These are phyloP conservation scores for Paramecium octaurelia DNA, from an alignment of 73 alveolate species.

Conservation along the genomic window DNA sequence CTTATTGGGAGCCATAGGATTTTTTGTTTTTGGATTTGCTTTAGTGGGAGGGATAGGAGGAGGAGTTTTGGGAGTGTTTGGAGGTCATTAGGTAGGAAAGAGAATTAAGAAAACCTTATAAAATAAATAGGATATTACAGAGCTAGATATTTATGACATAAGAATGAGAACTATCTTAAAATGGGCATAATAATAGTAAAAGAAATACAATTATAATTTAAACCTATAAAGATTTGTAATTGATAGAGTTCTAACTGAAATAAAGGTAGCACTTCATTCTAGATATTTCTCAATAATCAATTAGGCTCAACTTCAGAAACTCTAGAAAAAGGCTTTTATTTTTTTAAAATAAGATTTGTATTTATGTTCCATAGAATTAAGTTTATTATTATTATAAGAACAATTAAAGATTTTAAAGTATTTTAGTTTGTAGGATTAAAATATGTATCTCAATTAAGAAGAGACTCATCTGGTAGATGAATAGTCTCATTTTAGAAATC, in stretches of 20 bases:
- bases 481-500: background rate
- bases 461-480: background rate
- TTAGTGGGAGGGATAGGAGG: conserved; percentile 6
- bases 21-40: conserved; percentile 3
- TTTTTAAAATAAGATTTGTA: background rate
- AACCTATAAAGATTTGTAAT: background rate
- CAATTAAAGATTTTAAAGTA: background rate
- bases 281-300: background rate
- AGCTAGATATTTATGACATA: background rate
- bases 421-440: background rate
- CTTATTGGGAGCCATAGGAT: conserved; percentile 2
- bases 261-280: background rate
- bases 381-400: background rate
- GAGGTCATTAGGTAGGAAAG: conserved; percentile 18
- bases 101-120: background rate
- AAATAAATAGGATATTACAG: background rate
- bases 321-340: background rate
- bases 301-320: background rate
- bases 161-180: background rate
- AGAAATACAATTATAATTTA: conserved; percentile 4
- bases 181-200: background rate
- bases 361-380: background rate
- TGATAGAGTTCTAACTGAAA: background rate
- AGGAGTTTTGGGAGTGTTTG: background rate
- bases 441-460: background rate